Conservation (phyloP, 345 rosid species). For the Sapria himalayana region DNA sequence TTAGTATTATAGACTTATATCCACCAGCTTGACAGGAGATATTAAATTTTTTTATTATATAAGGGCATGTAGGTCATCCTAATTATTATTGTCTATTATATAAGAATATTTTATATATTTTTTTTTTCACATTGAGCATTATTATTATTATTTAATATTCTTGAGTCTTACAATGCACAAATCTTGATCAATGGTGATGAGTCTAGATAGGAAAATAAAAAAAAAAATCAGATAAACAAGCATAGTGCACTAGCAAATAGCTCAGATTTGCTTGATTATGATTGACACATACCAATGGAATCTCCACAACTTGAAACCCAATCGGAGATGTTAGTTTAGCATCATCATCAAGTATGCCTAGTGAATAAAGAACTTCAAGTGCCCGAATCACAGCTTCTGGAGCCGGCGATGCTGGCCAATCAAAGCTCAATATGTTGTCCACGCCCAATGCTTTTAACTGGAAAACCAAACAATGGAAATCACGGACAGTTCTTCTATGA, state of each 20-base stretch:
- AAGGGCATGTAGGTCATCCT: no score
- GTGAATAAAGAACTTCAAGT: slow-evolving; percentile 82
- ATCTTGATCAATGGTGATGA: no score
- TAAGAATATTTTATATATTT: no score
- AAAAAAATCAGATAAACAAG: background rate
- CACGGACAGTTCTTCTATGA: background rate
- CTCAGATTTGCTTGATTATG: no score
- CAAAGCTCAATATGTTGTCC: slow-evolving; percentile 82
- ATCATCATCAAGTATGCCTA: slow-evolving; percentile 81
- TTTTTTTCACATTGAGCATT: no score
- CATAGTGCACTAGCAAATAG: background rate
- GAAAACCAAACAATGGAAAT: slow-evolving; percentile 7
- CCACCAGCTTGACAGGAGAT: no score
- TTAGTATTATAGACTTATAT: no score
- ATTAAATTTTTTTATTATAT: no score
- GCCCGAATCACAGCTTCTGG: slow-evolving; percentile 83
- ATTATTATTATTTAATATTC: no score
- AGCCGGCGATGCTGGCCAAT: slow-evolving; percentile 92
- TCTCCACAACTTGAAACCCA: slow-evolving; percentile 95
- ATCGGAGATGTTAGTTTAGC: slow-evolving; percentile 93
- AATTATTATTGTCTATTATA: no score
- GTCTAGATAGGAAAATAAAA: background rate
- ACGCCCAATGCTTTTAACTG: slow-evolving; percentile 90
- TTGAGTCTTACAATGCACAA: no score
- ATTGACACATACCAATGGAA: slow-evolving; percentile 46